Evolutionary conservation across 306 rosid species (phyloP), one percentile per base, ranked within the genome.

Genomic region (Coriaria nepalensis): DNA sequence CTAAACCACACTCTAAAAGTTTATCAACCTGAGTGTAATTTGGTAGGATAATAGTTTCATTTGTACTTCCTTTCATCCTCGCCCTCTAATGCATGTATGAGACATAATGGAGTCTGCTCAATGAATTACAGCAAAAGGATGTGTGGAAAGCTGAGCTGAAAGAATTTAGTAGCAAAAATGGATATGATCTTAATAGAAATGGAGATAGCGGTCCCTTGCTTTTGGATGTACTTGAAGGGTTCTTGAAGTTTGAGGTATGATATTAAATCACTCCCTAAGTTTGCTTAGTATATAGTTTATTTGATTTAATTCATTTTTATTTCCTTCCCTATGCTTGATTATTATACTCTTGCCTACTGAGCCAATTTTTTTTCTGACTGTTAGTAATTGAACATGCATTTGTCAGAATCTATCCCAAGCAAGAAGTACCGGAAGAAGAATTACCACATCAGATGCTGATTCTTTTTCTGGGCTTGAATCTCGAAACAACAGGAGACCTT

Each of bases 151-250:
- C 81, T 45, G 99, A 92, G 68, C 59, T 92, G 66, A 86, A 86
- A 67, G 96, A 92, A 52, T 92, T 86, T 60, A 79, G 99, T 72
- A 62, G 61, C 70, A 92, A 82, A 73, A 92, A 92, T 59, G 99
- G 96, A 49, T 86, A 86, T 47, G 99, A 92, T 68, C 92, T 85
- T 37, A 85, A 85, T 68, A 66, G 98, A 68, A 92, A 86, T 36
- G 93, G 80, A 58, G 99, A 92, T 50, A 82, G 94, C 43, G 75
- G 78, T 71, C 99, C 99, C 46, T 62, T 92, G 45, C 99, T 92
- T 39, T 69, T 92, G 88, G 94, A 92, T 13, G 99, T 92, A 60
- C 99, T 92, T 34, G 94, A 92, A 73, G 99, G 99, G 64, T 92
- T 92, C 72, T 78, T 92, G 73, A 92, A 86, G 64, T 86, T 82